These are phyloP conservation scores for Cryptococcus wingfieldii DNA, from an alignment of 1,284 basidiomycete species.

Conservation along the genomic window DNA sequence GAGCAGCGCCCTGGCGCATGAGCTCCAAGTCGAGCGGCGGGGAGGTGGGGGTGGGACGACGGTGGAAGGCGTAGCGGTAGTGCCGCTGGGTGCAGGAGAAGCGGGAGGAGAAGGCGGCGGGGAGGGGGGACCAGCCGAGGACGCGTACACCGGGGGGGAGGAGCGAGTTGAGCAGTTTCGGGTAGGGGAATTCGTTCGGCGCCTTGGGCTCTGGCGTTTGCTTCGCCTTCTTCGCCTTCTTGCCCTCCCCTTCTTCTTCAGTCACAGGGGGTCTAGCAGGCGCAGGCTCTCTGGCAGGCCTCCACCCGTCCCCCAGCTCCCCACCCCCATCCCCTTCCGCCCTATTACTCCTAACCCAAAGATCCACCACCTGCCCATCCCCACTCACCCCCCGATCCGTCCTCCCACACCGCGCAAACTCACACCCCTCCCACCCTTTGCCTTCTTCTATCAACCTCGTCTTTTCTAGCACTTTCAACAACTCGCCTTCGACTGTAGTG, in stretches of 20 bases:
- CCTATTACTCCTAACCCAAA: constrained; percentile 72
- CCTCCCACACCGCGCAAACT: constrained; percentile 84
- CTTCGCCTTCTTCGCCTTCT: constrained; percentile 3
- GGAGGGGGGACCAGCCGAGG: constrained; percentile 93
- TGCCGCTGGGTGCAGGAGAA: constrained; percentile 84
- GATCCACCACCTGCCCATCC: constrained; percentile 86
- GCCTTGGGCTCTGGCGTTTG: constrained; percentile 4
- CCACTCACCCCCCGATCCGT: constrained; percentile 95
- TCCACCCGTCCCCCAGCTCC: constrained; percentile 26
- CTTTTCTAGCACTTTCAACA: constrained; percentile 76
- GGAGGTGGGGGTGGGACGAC: constrained; percentile 20
- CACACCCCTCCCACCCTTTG: constrained; percentile 75
- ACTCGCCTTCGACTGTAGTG: constrained; percentile 84
- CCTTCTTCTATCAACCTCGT: constrained; percentile 69
- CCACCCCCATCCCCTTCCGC: constrained; percentile 29
- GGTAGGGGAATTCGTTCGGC: constrained; percentile 67
- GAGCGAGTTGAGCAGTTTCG: constrained; percentile 79
- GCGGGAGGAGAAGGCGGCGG: constrained; percentile 73
- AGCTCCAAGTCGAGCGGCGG: constrained; percentile 62
- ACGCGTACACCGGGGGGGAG: constrained; percentile 85
- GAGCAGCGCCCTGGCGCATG: constrained; percentile 72
- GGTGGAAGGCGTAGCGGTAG: constrained; percentile 93
- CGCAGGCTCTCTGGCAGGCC: constrained; percentile 8
- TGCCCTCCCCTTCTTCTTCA: constrained; percentile 4
- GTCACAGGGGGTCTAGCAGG: background rate